Evolutionary conservation across 352 stramenopile genomes (phyloP), one percentile per base, ranked within the genome.

Genomic region (Globisporangium paroecandrum): DNA sequence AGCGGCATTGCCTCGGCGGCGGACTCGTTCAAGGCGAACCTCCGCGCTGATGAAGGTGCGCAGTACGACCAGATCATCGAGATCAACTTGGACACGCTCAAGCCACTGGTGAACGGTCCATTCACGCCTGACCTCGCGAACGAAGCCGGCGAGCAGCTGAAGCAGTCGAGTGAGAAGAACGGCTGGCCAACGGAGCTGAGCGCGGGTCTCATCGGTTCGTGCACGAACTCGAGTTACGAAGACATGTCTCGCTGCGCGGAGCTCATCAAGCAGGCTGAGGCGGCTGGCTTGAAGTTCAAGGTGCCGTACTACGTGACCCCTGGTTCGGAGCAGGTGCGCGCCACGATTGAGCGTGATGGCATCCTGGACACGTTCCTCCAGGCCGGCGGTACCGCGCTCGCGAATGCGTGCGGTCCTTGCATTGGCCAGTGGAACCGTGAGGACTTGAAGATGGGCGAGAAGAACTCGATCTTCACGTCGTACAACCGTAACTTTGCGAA

Each of bases 401-500:
- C 93, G 61, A 98, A 98, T 78, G 93, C 93, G 58, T 98, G 93
- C 66, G 93, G 93, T 41, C 93, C 93, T 36, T 98, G 93, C 83
- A 98, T 98, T 89, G 93, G 93, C 25, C 91, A 98, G 88, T 98
- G 93, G 93, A 97, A 98, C 81, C 89, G 93, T 71, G 86, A 74
- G 5, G 90, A 97, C 69, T 79, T 95, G 70, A 76, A 89, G 47
- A 83, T 85, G 79, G 91, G 90, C 71, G 79, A 85, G 72, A 95
- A 94, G 76, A 98, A 98, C 86, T 97, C 90, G 63, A 98, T 98
- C 75, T 90, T 98, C 72, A 97, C 91, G 59, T 98, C 93, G 63
- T 98, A 98, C 83, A 98, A 98, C 89, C 82, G 93, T 75, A 98
- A 98, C 86, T 98, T 98, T 57, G 90, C 90, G 67, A 97, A 97